Evolutionary conservation across 1,284 basidiomycete species (phyloP), one percentile per base, ranked within the genome.

Genomic region (Leccinum variabile): DNA sequence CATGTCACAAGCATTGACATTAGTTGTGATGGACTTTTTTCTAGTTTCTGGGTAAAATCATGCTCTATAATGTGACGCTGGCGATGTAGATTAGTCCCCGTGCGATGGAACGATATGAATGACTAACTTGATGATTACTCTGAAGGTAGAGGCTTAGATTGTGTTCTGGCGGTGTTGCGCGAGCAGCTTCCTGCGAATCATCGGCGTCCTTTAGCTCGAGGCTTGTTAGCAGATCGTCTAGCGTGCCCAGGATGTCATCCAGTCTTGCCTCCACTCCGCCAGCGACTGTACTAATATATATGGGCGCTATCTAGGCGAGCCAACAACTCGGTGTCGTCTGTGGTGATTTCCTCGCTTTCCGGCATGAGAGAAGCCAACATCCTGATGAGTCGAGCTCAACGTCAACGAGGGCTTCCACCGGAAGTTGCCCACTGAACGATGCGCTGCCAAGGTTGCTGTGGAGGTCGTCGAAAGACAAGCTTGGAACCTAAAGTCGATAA

Each of bases 191-290:
- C 46, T 57, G 63, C 22, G 56, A 9, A 11, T 44, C 39, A 3
- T 59, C 37, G 37, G 28, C 50, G 50, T 63, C 59, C 18, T 57
- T 56, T 49, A 49, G 46, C 63, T 82, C 83, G 28, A 89, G 70
- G 9, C 72, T 72, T 14, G 73, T 72, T n/a, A 90, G 68, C 18
- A 90, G 72, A 10, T 66, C 67, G 69, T 90, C 86, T 56, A 90
- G 73, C 60, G 82, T 82, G 49, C 71, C 79, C 58, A 90, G 74
- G 37, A 90, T 76, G 33, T 72, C 77, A 69, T 90, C 86, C 52
- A 90, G 73, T 65, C 80, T 82, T 57, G 71, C 70, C 68, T 90
- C 89, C 54, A 90, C 79, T 4, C 79, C 84, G 28, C 77, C 71
- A 6, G 87, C 86, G 63, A 88, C 70, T 14, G 78, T 22, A 22